Evolutionary conservation across 179 eudicot species (phyloP).

Genomic region (Silene noctiflora): DNA sequence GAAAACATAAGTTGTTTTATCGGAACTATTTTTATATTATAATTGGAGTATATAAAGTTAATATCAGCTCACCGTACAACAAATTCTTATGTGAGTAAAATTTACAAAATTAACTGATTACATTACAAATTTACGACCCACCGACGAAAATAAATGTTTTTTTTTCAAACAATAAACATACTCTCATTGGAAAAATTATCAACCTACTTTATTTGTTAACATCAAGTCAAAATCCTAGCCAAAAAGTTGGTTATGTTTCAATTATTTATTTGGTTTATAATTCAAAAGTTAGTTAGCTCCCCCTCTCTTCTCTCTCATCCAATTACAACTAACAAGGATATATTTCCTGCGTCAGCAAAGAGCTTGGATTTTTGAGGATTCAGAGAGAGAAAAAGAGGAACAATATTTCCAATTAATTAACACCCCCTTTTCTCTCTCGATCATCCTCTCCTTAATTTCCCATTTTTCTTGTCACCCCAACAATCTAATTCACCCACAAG

Average conservation of each 20-base stretch:
- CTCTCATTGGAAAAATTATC: no score
- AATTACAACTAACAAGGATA: not conserved
- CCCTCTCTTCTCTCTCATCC: slow-evolving; percentile 8
- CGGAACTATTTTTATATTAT: no score
- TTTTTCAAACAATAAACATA: no score
- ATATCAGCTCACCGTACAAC: no score
- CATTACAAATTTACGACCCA: no score
- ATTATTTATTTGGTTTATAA: not conserved
- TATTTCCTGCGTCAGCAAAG: not conserved
- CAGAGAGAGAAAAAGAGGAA: slow-evolving; percentile 25
- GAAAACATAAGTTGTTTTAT: no score
- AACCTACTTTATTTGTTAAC: no score
- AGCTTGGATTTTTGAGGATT: slow-evolving; percentile 16
- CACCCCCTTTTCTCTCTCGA: not conserved
- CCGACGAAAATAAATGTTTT: no score
- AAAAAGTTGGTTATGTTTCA: no score
- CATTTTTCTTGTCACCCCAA: not conserved
- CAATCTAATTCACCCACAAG: not conserved
- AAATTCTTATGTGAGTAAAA: no score
- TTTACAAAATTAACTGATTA: no score
- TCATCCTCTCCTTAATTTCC: slow-evolving; percentile 3
- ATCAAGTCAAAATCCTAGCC: not conserved
- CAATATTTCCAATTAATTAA: not conserved
- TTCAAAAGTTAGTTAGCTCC: slow-evolving; percentile 22
- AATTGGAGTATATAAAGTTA: no score